These are phyloP conservation scores for Oidium heveae DNA, from an alignment of 2,329 filamentous ascomycete genomes.

Conservation along the genomic window DNA sequence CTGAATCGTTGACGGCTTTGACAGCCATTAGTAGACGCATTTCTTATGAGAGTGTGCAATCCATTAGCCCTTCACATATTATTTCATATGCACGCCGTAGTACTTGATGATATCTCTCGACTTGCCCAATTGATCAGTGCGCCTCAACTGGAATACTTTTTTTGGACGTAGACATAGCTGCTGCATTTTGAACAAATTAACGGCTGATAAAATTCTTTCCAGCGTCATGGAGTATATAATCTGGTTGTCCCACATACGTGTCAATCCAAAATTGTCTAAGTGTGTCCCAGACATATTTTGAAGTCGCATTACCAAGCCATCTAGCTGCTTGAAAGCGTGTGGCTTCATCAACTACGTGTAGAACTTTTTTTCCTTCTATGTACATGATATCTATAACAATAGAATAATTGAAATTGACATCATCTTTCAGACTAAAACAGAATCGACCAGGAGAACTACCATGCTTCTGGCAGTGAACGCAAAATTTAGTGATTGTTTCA, in stretches of 20 bases:
- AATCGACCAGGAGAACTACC: not conserved
- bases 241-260: not conserved
- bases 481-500: not conserved
- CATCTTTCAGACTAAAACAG: not conserved
- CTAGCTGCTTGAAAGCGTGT: not conserved
- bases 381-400: not conserved
- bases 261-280: not conserved
- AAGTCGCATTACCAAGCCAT: not conserved
- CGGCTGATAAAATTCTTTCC: not conserved
- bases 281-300: not conserved
- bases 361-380: not conserved
- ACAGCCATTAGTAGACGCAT: not conserved
- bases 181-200: not conserved
- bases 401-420: not conserved
- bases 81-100: not conserved
- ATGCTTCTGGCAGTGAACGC: not conserved
- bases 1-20: not conserved
- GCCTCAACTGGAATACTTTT: slow-evolving; percentile 1
- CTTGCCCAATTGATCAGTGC: not conserved
- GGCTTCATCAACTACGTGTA: not conserved
- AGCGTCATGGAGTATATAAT: not conserved
- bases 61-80: not conserved
- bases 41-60: not conserved
- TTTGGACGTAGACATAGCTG: not conserved
- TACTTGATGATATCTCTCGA: not conserved